Conservation (phyloP, 306 rosid genomes). For the Comarum palustre region DNA sequence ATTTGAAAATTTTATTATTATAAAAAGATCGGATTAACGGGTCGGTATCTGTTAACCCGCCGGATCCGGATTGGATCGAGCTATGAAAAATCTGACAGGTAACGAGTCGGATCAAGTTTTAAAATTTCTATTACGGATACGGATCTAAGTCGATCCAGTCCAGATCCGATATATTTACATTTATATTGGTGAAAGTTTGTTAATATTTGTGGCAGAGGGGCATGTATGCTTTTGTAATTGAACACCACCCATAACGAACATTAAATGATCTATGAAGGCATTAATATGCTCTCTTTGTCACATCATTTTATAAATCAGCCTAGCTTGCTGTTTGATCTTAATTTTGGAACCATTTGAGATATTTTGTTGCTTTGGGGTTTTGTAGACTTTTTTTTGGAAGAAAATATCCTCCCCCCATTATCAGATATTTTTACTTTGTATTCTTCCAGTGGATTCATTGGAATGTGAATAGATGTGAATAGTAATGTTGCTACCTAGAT, state of each 20-base stretch:
- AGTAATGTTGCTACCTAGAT: background rate
- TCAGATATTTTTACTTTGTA: background rate
- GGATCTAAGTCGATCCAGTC: too few species aligned
- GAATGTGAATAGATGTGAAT: background rate
- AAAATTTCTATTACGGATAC: too few species aligned
- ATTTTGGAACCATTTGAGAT: background rate
- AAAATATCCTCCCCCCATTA: background rate
- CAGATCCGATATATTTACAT: too few species aligned
- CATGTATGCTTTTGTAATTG: background rate
- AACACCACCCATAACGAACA: background rate
- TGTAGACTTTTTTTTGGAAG: background rate
- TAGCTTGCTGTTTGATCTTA: background rate
- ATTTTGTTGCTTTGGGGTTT: background rate
- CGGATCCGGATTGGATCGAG: too few species aligned
- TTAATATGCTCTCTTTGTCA: background rate
- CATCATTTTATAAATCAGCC: background rate
- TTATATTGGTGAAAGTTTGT: too few species aligned
- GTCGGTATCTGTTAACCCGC: too few species aligned
- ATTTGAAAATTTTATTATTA: too few species aligned
- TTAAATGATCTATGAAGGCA: too few species aligned
- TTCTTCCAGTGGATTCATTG: background rate
- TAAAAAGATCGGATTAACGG: too few species aligned
- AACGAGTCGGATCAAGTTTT: too few species aligned
- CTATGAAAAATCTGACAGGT: too few species aligned
- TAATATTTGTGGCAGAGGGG: background rate